Conservation (phyloP, 202 grass and related monocot species). For the Musa balbisiana region DNA sequence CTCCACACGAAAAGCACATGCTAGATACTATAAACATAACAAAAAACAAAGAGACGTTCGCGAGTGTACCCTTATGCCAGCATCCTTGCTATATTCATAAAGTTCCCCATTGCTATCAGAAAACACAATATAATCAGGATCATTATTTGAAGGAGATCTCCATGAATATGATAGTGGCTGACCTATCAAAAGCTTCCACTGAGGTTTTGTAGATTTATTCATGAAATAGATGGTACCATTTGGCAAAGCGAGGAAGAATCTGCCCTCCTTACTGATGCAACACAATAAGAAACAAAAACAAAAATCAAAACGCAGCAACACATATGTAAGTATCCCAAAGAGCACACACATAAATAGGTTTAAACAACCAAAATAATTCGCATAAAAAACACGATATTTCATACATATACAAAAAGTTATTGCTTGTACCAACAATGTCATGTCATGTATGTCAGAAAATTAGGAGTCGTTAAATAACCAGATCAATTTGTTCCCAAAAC, state of each 20-base stretch:
- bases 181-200: slow-evolving; percentile 10
- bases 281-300: not conserved
- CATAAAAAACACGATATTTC: no score
- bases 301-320: not conserved
- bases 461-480: no score
- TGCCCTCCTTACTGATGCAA: not conserved
- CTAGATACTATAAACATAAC: not conserved
- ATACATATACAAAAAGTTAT: not conserved
- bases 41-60: not conserved
- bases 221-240: slow-evolving; percentile 12
- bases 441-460: no score
- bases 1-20: not conserved
- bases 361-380: not conserved
- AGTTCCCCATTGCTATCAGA: slow-evolving; percentile 5
- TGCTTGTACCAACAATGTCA: no score
- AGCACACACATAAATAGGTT: not conserved
- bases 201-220: slow-evolving; percentile 2
- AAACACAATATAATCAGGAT: slow-evolving; percentile 7
- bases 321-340: not conserved
- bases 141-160: not conserved
- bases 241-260: slow-evolving; percentile 1
- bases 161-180: slow-evolving; percentile 13
- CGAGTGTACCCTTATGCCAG: not conserved
- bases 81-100: slow-evolving; percentile 12
- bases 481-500: no score